Evolutionary conservation across 2,329 filamentous ascomycete species (phyloP), one percentile per base, ranked within the genome.

Genomic region (Verticillium klebahnii): DNA sequence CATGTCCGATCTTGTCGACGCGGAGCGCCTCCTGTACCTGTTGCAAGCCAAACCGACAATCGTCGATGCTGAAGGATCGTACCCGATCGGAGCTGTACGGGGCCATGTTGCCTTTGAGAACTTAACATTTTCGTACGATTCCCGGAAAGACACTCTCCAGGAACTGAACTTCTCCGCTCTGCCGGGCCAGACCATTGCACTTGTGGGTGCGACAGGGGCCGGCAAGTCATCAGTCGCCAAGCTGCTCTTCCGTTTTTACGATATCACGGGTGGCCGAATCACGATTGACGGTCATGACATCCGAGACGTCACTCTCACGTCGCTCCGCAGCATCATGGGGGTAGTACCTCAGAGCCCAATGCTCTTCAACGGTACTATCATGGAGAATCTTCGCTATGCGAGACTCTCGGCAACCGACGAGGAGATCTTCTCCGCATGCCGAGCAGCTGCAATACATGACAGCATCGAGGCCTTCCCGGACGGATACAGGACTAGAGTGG

Each of bases 171-270:
- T 88, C 58, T 73, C 72, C 0, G 81, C 80, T 2, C 72, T 75
- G 40, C 78, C 80, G 0, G 85, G 85, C 1, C 76, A 85, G 61
- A 86, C 83, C 0, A 73, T 88, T 2, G 86, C 86, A 0, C 75
- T 89, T 6, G 85, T 88, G 0, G 86, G 86, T 19, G 83, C 85
- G 66, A 87, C 85, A 0, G 86, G 86, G 12, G 82, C 81, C 5
- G 86, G 86, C 25, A 89, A 89, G 70, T 87, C 84, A 0, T 87
- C 86, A 0, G 80, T 85, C 58, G 72, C 87, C 60, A 87, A 87
- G 69, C 76, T 89, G 0, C 79, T 89, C 8, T 80, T 83, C 61
- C 80, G 86, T 0, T 85, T 85, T 68, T 88, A 87, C 74, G 85
- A 88, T 62, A 78, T 85, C 2, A 80, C 77, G 0, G 70, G 70